Percentiles rank a stretch among this genome's conserved stretches.
These are phyloP conservation scores for Monosporozyma unispora DNA, from an alignment of 805 yeast genomes.

Conservation along the genomic window DNA sequence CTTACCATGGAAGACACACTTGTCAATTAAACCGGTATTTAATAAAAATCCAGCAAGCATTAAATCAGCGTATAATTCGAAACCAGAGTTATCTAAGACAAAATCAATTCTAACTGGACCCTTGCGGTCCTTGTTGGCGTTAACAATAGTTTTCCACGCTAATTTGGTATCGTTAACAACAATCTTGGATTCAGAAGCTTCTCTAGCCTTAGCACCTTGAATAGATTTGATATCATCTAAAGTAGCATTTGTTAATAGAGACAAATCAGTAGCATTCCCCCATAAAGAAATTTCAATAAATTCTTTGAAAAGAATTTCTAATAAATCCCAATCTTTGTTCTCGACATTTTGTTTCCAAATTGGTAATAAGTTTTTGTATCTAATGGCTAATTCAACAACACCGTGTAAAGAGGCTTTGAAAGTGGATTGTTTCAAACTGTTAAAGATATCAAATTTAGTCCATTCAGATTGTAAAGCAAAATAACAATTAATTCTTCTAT, in stretches of 20 bases:
- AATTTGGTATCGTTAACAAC: slow-evolving; percentile 61
- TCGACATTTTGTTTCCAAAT: slow-evolving; percentile 14
- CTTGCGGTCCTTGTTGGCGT: slow-evolving; percentile 5
- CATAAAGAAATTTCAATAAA: slow-evolving; percentile 82
- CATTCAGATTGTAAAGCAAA: slow-evolving; percentile 34
- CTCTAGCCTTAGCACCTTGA: slow-evolving; percentile 84
- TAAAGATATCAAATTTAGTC: slow-evolving; percentile 62
- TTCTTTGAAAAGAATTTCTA: slow-evolving; percentile 62
- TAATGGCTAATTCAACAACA: slow-evolving; percentile 68
- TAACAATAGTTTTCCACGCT: slow-evolving; percentile 49
- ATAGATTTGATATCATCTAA: slow-evolving; percentile 82
- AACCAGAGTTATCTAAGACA: slow-evolving; percentile 89
- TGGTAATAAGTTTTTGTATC: slow-evolving; percentile 40
- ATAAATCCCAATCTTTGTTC: slow-evolving; percentile 32
- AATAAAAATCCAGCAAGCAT: slow-evolving; percentile 55
- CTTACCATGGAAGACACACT: slow-evolving; percentile 78
- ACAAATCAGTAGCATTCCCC: slow-evolving; percentile 97
- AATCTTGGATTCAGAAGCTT: slow-evolving; percentile 70
- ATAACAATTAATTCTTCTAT: slow-evolving; percentile 49
- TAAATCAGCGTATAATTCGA: slow-evolving; percentile 86
- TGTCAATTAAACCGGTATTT: slow-evolving; percentile 55
- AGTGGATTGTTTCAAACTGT: slow-evolving; percentile 58
- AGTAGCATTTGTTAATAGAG: slow-evolving; percentile 80
- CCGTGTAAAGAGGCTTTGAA: slow-evolving; percentile 69
- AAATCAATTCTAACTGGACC: slow-evolving; percentile 56